These are phyloP conservation scores for Globisporangium acanthophoron DNA, from an alignment of 352 stramenopile species.

Conservation along the genomic window DNA sequence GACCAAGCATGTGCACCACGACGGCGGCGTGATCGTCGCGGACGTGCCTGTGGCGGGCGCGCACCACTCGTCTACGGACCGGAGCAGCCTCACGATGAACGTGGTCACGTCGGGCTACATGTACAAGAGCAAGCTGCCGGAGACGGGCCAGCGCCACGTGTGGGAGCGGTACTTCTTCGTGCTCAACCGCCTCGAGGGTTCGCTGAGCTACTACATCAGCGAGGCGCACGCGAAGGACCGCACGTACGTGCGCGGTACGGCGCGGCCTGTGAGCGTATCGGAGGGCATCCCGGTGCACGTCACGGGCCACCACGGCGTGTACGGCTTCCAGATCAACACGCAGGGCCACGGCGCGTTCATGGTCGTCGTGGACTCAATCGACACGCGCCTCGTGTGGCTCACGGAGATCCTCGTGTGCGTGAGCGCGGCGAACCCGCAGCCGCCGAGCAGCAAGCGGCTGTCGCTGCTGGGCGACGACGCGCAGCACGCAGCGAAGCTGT, in stretches of 20 bases:
- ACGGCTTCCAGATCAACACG: constrained; percentile 85
- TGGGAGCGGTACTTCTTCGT: constrained; percentile 88
- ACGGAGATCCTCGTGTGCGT: constrained; percentile 75
- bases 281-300: constrained; percentile 75
- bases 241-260: constrained; percentile 78
- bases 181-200: constrained; percentile 64
- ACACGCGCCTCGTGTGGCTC: constrained; percentile 75
- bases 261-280: constrained; percentile 69
- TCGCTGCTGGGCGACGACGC: constrained; percentile 47
- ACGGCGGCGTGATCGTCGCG: constrained; percentile 60
- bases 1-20: constrained; percentile 69
- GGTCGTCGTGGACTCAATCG: constrained; percentile 82
- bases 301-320: constrained; percentile 60
- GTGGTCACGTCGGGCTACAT: constrained; percentile 82
- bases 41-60: constrained; percentile 36
- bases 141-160: constrained; percentile 71
- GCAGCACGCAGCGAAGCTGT: constrained; percentile 18
- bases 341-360: constrained; percentile 82
- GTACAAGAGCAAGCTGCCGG: constrained; percentile 85
- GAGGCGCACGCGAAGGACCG: constrained; percentile 81
- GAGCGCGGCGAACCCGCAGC: constrained; percentile 33
- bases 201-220: constrained; percentile 83
- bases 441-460: constrained; percentile 38
- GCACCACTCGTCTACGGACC: constrained; percentile 15
- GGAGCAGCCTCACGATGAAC: constrained; percentile 34